Conservation (phyloP, 139 green algal genomes). For the Tetradesmus lagerheimii region DNA sequence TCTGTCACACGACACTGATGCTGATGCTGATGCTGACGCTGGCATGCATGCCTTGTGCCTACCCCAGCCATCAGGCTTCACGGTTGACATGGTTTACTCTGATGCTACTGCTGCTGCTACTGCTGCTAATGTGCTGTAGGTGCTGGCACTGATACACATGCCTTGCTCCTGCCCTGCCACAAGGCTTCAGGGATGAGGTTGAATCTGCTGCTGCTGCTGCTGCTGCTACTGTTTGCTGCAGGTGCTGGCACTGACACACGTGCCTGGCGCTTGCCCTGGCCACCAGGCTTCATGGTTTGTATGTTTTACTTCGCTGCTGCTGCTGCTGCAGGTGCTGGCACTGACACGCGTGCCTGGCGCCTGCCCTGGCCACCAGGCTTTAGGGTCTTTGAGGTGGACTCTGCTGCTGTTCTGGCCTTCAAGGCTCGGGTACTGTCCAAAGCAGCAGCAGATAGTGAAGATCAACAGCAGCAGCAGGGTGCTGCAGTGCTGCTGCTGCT, state of each 20-base stretch:
- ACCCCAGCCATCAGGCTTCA: no score
- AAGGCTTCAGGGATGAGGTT: neutral
- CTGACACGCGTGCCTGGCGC: conserved; percentile 36
- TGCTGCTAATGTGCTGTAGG: conserved; percentile 22
- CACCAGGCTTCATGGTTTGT: neutral
- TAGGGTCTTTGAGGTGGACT: conserved; percentile 33
- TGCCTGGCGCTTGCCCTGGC: conserved; percentile 20
- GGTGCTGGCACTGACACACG: conserved; percentile 31
- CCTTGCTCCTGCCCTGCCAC: no score
- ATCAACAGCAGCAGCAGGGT: conserved; percentile 13
- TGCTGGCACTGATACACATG: no score
- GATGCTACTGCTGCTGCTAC: conserved; percentile 16
- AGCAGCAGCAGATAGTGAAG: neutral
- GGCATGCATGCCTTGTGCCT: no score
- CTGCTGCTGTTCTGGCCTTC: neutral
- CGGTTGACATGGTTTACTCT: neutral
- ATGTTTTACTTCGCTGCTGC: neutral
- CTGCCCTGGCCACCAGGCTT: conserved; percentile 4
- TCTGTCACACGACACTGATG: no score
- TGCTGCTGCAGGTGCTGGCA: conserved; percentile 14
- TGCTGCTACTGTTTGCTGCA: conserved; percentile 13
- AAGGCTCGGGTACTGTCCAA: neutral
- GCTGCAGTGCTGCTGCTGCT: neutral
- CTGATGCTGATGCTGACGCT: no score
- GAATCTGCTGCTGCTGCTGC: conserved; percentile 17